These are phyloP conservation scores for Moricandia moricandioides DNA, from an alignment of 345 rosid species.

Conservation along the genomic window DNA sequence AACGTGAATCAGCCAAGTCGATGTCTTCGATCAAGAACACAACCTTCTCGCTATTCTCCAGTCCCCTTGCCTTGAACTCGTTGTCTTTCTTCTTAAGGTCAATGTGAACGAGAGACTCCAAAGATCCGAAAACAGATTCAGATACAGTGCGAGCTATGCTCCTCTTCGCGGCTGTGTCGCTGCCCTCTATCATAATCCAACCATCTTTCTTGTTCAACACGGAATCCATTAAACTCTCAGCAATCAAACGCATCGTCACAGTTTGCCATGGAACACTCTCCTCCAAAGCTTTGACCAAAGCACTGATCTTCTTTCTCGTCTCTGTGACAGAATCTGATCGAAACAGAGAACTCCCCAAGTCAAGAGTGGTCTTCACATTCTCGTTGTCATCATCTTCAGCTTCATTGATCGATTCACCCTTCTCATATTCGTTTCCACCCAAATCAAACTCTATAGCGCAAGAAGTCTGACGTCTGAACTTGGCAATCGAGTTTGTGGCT, in stretches of 20 bases:
- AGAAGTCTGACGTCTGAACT: constrained; percentile 67
- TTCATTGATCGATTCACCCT: constrained; percentile 46
- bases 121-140: constrained; percentile 53
- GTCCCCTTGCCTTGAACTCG: constrained; percentile 27
- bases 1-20: constrained; percentile 55
- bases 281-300: constrained; percentile 46
- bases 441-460: constrained; percentile 61
- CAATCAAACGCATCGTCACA: constrained; percentile 50
- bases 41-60: constrained; percentile 42
- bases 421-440: constrained; percentile 35
- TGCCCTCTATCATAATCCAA: constrained; percentile 70
- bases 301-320: constrained; percentile 17
- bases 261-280: constrained; percentile 70
- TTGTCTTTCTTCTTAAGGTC: constrained; percentile 42
- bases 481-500: constrained; percentile 45
- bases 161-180: constrained; percentile 60
- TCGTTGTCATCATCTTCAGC: constrained; percentile 45
- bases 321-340: constrained; percentile 31
- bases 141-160: constrained; percentile 64
- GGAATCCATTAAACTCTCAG: constrained; percentile 44
- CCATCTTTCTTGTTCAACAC: constrained; percentile 41
- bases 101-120: constrained; percentile 52
- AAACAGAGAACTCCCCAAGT: constrained; percentile 52
- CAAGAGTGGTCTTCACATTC: constrained; percentile 56
- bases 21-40: constrained; percentile 68